Conservation (phyloP, 2,329 filamentous ascomycete genomes). For the Berkeleyomyces rouxiae region DNA sequence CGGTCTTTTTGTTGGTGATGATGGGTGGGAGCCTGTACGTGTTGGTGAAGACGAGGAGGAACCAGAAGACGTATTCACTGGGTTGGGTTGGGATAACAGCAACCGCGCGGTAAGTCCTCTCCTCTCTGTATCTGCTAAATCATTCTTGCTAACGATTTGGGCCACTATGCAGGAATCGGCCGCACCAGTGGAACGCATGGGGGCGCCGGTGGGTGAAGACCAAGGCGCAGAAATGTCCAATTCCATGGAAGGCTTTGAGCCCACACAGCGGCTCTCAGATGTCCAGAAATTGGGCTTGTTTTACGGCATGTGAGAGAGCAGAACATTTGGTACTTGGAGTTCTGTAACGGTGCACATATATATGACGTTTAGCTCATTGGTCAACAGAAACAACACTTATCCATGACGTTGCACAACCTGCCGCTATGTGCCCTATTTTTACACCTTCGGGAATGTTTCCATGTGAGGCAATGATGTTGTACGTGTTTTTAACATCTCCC, state of each 20-base stretch:
- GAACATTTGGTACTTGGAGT: neutral
- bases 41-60: constrained; percentile 36
- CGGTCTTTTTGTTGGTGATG: constrained; percentile 57
- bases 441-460: constrained; percentile 34
- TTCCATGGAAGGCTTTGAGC: constrained; percentile 31
- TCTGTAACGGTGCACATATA: neutral
- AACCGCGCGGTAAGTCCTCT: constrained; percentile 37
- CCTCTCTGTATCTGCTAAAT: neutral
- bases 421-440: constrained; percentile 47
- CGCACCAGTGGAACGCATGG: neutral
- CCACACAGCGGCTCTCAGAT: constrained; percentile 59
- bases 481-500: constrained; percentile 52
- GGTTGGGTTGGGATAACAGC: constrained; percentile 59
- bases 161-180: neutral
- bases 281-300: constrained; percentile 34
- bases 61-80: constrained; percentile 47
- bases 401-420: constrained; percentile 88
- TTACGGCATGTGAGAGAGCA: constrained; percentile 13
- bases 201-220: neutral
- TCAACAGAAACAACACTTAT: constrained; percentile 30
- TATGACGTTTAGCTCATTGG: neutral
- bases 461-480: constrained; percentile 47
- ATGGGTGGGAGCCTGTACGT: constrained; percentile 54
- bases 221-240: neutral
- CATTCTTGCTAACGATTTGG: neutral